Evolutionary conservation across 2,329 filamentous ascomycete species (phyloP).

Genomic region (Talaromyces atroroseus): DNA sequence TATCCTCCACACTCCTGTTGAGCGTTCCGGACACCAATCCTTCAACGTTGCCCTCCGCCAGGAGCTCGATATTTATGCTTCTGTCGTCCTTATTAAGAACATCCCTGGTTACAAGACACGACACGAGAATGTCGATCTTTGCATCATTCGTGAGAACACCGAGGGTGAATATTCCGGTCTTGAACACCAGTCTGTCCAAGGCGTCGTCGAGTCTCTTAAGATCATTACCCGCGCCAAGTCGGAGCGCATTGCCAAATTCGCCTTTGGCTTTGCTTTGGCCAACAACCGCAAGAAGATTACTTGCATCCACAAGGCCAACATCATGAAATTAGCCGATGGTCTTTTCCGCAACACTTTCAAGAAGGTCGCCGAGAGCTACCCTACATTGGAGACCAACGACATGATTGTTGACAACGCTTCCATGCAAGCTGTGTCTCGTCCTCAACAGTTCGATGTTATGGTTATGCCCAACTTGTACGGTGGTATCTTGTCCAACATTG

Average conservation of each 20-base stretch:
- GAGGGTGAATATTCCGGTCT: conserved; percentile 99
- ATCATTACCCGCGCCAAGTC: conserved; percentile 99
- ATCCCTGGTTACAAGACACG: conserved; percentile 97
- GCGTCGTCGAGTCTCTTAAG: conserved; percentile 98
- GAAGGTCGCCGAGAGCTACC: conserved; percentile 87
- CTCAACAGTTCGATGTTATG: conserved; percentile 99
- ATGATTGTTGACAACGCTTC: conserved; percentile 99
- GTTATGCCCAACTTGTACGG: conserved; percentile 99
- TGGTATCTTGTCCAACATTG: conserved; percentile 98
- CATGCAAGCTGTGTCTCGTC: conserved; percentile 95
- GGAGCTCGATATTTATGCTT: conserved; percentile 99
- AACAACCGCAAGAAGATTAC: conserved; percentile 99
- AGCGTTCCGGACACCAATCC: conserved; percentile 93
- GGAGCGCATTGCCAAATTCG: conserved; percentile 98
- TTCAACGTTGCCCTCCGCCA: conserved; percentile 99
- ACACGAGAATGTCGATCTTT: conserved; percentile 94
- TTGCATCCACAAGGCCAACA: conserved; percentile 99
- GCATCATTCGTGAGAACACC: conserved; percentile 99
- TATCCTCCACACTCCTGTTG: conserved; percentile 95
- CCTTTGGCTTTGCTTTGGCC: conserved; percentile 93
- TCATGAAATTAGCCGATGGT: conserved; percentile 99
- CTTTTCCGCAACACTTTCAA: conserved; percentile 98
- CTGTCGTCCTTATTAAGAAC: conserved; percentile 97
- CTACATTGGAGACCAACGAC: conserved; percentile 91
- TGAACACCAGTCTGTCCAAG: conserved; percentile 94